Conservation (phyloP, 352 stramenopile genomes). For the Phytopythium mirpurense region DNA sequence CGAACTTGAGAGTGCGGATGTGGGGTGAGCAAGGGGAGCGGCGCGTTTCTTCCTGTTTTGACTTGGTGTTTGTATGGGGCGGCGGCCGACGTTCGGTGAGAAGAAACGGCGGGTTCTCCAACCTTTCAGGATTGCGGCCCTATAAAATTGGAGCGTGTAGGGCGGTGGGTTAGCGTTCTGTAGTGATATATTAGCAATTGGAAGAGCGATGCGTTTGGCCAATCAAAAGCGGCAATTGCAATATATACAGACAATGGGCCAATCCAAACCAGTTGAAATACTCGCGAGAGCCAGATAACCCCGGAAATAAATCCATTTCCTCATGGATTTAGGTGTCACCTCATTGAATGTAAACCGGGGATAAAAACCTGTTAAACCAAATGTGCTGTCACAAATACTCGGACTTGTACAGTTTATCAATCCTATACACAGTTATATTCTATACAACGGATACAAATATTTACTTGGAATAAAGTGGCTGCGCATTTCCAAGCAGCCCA, state of each 20-base stretch:
- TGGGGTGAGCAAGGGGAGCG: neutral
- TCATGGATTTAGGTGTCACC: neutral
- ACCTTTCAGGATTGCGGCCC: slow-evolving; percentile 1
- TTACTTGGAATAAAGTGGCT: too few species aligned
- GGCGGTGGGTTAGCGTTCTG: neutral
- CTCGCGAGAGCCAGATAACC: neutral
- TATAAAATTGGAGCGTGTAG: neutral
- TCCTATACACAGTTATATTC: too few species aligned
- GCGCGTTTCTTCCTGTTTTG: neutral
- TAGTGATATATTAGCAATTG: neutral
- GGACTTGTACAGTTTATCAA: too few species aligned
- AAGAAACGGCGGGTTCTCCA: neutral
- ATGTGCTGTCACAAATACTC: too few species aligned
- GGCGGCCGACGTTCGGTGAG: slow-evolving; percentile 3
- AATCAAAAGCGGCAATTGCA: too few species aligned
- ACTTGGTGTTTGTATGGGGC: slow-evolving; percentile 2
- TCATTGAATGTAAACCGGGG: too few species aligned
- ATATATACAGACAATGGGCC: neutral
- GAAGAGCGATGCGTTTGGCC: neutral
- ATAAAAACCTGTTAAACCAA: neutral
- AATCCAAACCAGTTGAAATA: neutral
- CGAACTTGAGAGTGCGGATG: neutral
- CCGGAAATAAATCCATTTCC: neutral
- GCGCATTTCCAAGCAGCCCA: too few species aligned
- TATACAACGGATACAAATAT: too few species aligned